Percentiles rank a stretch among this genome's conserved stretches.
These are phyloP conservation scores for Termitomyces sp. DNA, from an alignment of 768 basidiomycete genomes.

Conservation along the genomic window DNA sequence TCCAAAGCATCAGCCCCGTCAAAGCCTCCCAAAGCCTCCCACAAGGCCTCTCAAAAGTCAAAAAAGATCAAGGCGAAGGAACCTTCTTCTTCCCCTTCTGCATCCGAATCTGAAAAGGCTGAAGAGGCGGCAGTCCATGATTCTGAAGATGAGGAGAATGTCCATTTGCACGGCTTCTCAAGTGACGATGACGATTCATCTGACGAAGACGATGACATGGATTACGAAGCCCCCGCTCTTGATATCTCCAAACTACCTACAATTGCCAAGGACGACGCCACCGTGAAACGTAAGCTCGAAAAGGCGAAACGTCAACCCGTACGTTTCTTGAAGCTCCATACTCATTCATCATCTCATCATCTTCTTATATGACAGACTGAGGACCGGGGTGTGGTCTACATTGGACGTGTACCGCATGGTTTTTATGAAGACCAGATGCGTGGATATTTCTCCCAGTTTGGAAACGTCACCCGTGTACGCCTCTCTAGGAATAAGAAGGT, in stretches of 20 bases:
- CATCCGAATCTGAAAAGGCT: constrained; percentile 17
- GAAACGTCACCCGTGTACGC: constrained; percentile 81
- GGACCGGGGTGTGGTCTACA: constrained; percentile 81
- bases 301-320: constrained; percentile 68
- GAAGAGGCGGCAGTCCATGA: constrained; percentile 18
- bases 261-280: constrained; percentile 82
- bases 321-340: constrained; percentile 24
- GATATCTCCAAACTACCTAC: constrained; percentile 79
- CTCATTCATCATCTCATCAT: not conserved
- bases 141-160: constrained; percentile 37
- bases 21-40: constrained; percentile 3
- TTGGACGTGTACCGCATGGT: constrained; percentile 92
- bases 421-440: constrained; percentile 96
- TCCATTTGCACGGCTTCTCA: constrained; percentile 66
- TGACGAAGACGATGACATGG: constrained; percentile 60
- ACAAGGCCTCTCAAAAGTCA: constrained; percentile 14
- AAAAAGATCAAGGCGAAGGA: constrained; percentile 13
- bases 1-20: constrained; percentile 2
- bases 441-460: constrained; percentile 94
- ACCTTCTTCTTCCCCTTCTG: constrained; percentile 14
- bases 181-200: constrained; percentile 77
- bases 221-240: constrained; percentile 48
- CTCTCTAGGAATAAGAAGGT: constrained; percentile 95
- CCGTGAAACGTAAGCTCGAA: constrained; percentile 62
- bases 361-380: constrained; percentile 29